These are phyloP conservation scores for Chrysanthemum lavandulifolium DNA, from an alignment of 129 eudicot species.

Conservation along the genomic window DNA sequence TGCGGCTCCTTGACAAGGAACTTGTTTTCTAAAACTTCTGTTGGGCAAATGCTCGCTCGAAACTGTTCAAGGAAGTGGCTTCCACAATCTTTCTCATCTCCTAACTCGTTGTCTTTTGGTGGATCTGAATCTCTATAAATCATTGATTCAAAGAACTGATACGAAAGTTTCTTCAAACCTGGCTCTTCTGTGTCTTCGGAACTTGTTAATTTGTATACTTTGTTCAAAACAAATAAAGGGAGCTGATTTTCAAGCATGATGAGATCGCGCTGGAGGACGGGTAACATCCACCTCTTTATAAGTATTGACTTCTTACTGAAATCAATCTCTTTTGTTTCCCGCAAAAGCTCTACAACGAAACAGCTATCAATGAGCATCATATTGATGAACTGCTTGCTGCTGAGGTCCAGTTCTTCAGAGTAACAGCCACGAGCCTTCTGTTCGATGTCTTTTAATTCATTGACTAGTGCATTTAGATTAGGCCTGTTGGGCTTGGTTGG, in stretches of 20 bases:
- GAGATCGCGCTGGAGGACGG: conserved; percentile 38
- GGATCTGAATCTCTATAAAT: conserved; percentile 23
- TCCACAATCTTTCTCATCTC: background rate
- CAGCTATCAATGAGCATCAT: conserved; percentile 47
- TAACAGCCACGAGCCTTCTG: conserved; percentile 30
- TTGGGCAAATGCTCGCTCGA: conserved; percentile 34
- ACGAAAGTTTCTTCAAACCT: conserved; percentile 27
- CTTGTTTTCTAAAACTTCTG: background rate
- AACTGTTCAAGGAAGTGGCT: conserved; percentile 39
- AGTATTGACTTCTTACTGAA: background rate
- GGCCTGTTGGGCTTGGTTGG: conserved; percentile 16
- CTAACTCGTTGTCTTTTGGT: background rate
- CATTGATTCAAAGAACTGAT: conserved; percentile 27
- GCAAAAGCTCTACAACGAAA: conserved; percentile 34
- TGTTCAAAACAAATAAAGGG: conserved; percentile 26
- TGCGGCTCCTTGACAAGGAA: conserved; percentile 28
- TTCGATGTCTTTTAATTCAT: conserved; percentile 15
- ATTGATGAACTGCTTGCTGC: conserved; percentile 13
- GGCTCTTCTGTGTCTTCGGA: background rate
- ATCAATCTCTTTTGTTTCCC: background rate
- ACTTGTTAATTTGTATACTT: conserved; percentile 22
- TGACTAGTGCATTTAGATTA: background rate
- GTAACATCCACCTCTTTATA: conserved; percentile 39
- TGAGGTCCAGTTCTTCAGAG: conserved; percentile 13
- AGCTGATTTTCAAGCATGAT: conserved; percentile 45